phyloP scores from a whole-genome alignment of 1,139 yeast genomes.

The Williopsis jadinii region DNA sequence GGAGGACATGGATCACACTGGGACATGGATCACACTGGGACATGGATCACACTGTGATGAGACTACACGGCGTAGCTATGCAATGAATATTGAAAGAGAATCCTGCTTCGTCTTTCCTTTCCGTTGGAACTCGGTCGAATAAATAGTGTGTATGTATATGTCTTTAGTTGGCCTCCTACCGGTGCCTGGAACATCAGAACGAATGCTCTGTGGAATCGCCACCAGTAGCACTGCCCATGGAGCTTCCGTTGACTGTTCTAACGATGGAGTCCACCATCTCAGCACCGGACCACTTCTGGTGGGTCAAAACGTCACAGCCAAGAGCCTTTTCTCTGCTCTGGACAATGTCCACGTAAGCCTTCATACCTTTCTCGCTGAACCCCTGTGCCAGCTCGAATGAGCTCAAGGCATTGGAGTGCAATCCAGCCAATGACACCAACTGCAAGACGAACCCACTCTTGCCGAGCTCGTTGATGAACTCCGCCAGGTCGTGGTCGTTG shows the following conservation, averaged over 20 bases:
- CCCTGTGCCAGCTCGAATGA: constrained; percentile 41
- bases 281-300: constrained; percentile 57
- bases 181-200: not conserved
- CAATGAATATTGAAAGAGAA: too few species aligned
- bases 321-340: constrained; percentile 39
- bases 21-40: too few species aligned
- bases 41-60: too few species aligned
- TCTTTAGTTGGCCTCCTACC: too few species aligned
- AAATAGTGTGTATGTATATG: too few species aligned
- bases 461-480: constrained; percentile 48
- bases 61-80: too few species aligned
- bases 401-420: constrained; percentile 44
- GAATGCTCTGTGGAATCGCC: constrained; percentile 37
- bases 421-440: constrained; percentile 48
- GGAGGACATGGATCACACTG: too few species aligned
- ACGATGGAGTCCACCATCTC: constrained; percentile 42
- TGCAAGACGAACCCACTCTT: constrained; percentile 48
- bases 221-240: constrained; percentile 39
- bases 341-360: constrained; percentile 46
- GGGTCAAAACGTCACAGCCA: constrained; percentile 47
- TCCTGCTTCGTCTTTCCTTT: too few species aligned
- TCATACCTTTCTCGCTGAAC: constrained; percentile 47
- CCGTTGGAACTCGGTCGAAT: too few species aligned
- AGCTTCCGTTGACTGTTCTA: constrained; percentile 37
- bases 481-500: constrained; percentile 35